These are phyloP conservation scores for Aspergillus viridinutans DNA, from an alignment of 2,329 filamentous ascomycete species.

Conservation along the genomic window DNA sequence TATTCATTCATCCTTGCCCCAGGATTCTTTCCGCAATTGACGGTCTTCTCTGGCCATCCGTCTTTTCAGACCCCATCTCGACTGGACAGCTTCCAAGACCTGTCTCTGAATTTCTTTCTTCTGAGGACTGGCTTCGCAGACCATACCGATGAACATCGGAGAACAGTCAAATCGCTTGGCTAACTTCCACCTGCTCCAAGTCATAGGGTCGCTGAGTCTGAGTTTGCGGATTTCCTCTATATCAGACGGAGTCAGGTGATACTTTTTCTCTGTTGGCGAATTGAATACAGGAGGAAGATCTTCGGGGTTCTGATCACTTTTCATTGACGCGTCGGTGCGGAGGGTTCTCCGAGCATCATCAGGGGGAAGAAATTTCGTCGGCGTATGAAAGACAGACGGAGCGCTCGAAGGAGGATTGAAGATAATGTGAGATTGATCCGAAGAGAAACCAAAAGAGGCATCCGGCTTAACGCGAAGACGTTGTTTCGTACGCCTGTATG, in stretches of 20 bases:
- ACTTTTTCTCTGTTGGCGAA: conserved; percentile 53
- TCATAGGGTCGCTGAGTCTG: conserved; percentile 51
- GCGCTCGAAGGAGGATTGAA: conserved; percentile 64
- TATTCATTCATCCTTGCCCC: conserved; percentile 55
- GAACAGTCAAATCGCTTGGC: conserved; percentile 62
- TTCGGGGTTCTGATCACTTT: conserved; percentile 14
- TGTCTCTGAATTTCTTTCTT: conserved; percentile 46
- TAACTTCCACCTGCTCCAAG: conserved; percentile 57
- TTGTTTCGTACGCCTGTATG: conserved; percentile 49
- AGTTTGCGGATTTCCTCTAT: conserved; percentile 58
- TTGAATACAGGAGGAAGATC: conserved; percentile 49
- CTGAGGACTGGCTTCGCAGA: conserved; percentile 50
- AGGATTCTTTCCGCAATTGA: conserved; percentile 55
- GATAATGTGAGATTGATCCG: conserved; percentile 49
- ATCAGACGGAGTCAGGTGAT: conserved; percentile 55
- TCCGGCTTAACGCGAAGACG: conserved; percentile 51
- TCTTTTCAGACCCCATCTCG: conserved; percentile 57
- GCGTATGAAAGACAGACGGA: conserved; percentile 61
- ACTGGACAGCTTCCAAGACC: conserved; percentile 52
- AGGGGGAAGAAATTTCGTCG: conserved; percentile 59
- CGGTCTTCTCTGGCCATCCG: conserved; percentile 59
- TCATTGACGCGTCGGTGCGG: conserved; percentile 32
- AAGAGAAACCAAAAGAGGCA: conserved; percentile 43
- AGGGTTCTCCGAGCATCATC: conserved; percentile 52
- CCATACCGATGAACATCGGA: conserved; percentile 59